Evolutionary conservation across 345 rosid genomes (phyloP), one percentile per base, ranked within the genome.

Genomic region (Melaleuca quinquenervia): DNA sequence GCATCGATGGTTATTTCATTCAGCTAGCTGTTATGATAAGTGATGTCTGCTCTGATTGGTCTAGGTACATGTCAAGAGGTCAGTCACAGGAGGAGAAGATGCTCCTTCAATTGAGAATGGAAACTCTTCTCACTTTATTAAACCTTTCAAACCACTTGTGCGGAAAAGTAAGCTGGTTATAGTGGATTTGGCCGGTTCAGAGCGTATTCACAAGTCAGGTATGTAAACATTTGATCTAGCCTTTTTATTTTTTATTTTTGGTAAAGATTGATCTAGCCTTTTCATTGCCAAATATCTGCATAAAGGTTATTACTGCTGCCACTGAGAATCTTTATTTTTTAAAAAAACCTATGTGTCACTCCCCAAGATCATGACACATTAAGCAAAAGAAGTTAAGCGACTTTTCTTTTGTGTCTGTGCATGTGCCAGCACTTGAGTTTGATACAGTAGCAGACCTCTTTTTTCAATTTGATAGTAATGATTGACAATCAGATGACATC

Each of bases 131-230:
- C 95, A 90, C 91, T 89, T 93, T 87, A 91, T 94, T 82, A 94
- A 94, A 90, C 95, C 93, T 86, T 89, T 92, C 50, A 94, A 93
- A 89, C 97, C 98, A 26, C 88, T 95, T 88, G 94, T 97, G 62
- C 92, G 98, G 87, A 96, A 90, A 91, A 92, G 98, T 91, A 97
- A 97, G 91, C 95, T 97, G 83, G 98, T 95, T 86, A 89, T 97
- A 82, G 99, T 97, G 64, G 99, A 97, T 91, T 93, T 97, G 88
- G 99, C 99, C 82, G 99, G 99, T 87, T 97, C 99, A 87, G 99
- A 97, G 91, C 99, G 99, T 78, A 92, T 97, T 90, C 95, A 95
- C 86, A 97, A 97, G 88, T 97, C 99, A 90, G 99, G 99, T 97
- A 82, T 85, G 84, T 88, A 36, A 5, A 44, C 80, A 70, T 70